Conservation (phyloP, 2,329 filamentous ascomycete genomes). For the Cercospora zeae-maydis region DNA sequence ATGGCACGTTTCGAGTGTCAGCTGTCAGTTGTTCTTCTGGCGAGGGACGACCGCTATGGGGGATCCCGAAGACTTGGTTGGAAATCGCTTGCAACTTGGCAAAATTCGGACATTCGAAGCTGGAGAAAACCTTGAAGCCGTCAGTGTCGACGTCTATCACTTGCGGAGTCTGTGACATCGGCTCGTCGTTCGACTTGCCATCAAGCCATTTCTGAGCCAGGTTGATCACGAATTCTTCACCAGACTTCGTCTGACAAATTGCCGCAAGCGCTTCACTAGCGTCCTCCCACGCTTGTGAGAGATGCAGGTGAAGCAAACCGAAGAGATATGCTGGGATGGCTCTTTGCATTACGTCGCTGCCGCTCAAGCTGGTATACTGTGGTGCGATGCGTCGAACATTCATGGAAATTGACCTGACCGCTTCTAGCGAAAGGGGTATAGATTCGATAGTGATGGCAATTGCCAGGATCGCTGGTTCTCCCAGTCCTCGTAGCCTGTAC, state of each 20-base stretch:
- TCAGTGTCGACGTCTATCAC: conserved; percentile 26
- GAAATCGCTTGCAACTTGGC: conserved; percentile 55
- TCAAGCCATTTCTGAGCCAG: conserved; percentile 75
- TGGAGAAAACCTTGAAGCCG: conserved; percentile 50
- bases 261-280: conserved; percentile 70
- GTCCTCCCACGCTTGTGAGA: conserved; percentile 86
- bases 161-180: not conserved
- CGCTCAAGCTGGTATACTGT: conserved; percentile 58
- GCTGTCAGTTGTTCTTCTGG: conserved; percentile 20
- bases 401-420: conserved; percentile 74
- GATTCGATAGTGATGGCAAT: conserved; percentile 77
- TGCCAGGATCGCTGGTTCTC: conserved; percentile 52
- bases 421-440: conserved; percentile 71
- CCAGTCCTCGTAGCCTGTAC: conserved; percentile 47
- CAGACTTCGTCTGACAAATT: conserved; percentile 65
- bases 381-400: conserved; percentile 73
- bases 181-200: conserved; percentile 39
- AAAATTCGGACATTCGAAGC: conserved; percentile 83
- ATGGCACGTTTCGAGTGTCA: conserved; percentile 16
- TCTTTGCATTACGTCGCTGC: conserved; percentile 63
- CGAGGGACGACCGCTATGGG: conserved; percentile 37
- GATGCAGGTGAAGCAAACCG: conserved; percentile 79
- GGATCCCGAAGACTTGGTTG: conserved; percentile 50
- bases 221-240: conserved; percentile 68
- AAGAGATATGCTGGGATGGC: conserved; percentile 81